These are phyloP conservation scores for Ogataea degrootiae DNA, from an alignment of 805 yeast genomes.

Conservation along the genomic window DNA sequence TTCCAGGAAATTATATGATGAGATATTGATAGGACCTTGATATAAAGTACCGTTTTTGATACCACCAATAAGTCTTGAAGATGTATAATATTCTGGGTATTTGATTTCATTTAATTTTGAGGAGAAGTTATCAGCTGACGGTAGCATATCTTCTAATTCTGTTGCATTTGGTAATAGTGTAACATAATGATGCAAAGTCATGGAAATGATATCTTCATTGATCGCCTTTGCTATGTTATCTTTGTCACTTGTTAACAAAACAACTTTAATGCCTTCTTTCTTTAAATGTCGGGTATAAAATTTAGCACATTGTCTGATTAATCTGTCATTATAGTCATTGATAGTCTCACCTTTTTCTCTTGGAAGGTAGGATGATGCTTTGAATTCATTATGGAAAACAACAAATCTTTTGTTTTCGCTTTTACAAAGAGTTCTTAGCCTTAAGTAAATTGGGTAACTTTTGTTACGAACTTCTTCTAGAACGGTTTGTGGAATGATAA, in stretches of 20 bases:
- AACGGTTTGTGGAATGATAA: constrained; percentile 91
- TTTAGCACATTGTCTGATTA: constrained; percentile 68
- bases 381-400: constrained; percentile 91
- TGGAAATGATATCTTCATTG: constrained; percentile 48
- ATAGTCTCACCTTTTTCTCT: constrained; percentile 66
- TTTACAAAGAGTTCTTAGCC: constrained; percentile 73
- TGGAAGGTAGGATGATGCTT: constrained; percentile 59
- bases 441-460: constrained; percentile 81
- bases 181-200: constrained; percentile 65
- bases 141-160: constrained; percentile 75
- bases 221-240: constrained; percentile 57
- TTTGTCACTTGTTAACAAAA: constrained; percentile 74
- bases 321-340: constrained; percentile 88
- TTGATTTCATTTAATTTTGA: constrained; percentile 43
- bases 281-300: constrained; percentile 72
- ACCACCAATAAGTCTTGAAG: constrained; percentile 86
- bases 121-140: constrained; percentile 42
- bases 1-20: constrained; percentile 83
- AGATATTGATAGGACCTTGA: constrained; percentile 78
- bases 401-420: constrained; percentile 76
- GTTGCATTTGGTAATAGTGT: constrained; percentile 63
- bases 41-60: constrained; percentile 78
- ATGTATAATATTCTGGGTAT: constrained; percentile 74
- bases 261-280: constrained; percentile 37
- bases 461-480: constrained; percentile 87